phyloP scores from a whole-genome alignment of 495 filamentous ascomycete species.

The Jackrogersella multiformis region DNA sequence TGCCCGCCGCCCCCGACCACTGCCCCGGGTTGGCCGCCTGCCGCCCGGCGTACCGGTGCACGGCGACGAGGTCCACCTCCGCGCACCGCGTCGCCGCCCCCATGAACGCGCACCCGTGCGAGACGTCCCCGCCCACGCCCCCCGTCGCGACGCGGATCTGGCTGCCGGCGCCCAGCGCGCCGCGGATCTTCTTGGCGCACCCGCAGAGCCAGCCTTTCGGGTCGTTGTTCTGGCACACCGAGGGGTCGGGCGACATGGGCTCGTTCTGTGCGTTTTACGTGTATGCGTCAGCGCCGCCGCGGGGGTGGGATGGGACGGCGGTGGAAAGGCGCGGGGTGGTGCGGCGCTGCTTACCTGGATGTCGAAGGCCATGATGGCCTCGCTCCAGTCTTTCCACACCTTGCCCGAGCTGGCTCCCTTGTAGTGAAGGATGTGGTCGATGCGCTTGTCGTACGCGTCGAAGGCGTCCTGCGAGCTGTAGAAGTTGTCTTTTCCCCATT shows the following conservation, averaged over 20 bases:
- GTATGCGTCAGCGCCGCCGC: background rate
- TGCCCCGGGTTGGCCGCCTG: conserved; percentile 24
- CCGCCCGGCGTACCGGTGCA: conserved; percentile 43
- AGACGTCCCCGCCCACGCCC: conserved; percentile 43
- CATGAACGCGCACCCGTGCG: conserved; percentile 38
- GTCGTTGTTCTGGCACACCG: conserved; percentile 39
- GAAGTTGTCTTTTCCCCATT: conserved; percentile 43
- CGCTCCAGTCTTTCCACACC: conserved; percentile 46
- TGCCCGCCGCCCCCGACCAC: conserved; percentile 34
- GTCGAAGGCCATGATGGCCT: conserved; percentile 54
- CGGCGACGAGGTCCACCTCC: conserved; percentile 40
- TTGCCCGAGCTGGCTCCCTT: conserved; percentile 44
- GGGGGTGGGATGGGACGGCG: too few species aligned
- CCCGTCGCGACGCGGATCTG: conserved; percentile 44
- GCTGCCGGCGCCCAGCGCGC: conserved; percentile 26
- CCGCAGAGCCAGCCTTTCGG: conserved; percentile 48
- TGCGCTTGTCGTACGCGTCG: conserved; percentile 47
- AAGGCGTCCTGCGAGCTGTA: conserved; percentile 44
- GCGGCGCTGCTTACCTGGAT: conserved; percentile 21
- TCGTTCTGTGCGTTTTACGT: conserved; percentile 44
- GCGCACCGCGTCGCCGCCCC: conserved; percentile 34
- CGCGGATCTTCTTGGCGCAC: conserved; percentile 40
- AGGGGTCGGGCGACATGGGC: conserved; percentile 43
- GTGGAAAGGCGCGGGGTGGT: background rate
- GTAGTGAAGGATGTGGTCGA: conserved; percentile 48